Evolutionary conservation across 805 yeast genomes (phyloP).

Genomic region (Sungouiozyma intestinalis): DNA sequence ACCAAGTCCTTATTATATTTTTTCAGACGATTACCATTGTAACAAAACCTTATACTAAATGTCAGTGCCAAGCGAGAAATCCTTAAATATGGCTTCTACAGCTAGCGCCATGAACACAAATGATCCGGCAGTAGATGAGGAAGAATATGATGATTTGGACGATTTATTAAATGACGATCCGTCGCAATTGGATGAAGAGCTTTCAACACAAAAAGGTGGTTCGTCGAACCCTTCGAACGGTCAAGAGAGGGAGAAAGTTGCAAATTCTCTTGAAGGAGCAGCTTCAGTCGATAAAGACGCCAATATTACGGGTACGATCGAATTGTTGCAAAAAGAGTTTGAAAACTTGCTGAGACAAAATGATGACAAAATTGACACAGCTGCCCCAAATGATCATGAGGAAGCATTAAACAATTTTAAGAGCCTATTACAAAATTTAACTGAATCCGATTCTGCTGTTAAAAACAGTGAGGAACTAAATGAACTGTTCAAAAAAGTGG

Average conservation of each 20-base stretch:
- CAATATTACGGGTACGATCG: slow-evolving; percentile 27
- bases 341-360: slow-evolving; percentile 15
- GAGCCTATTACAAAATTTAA: slow-evolving; percentile 17
- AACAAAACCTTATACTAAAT: no score
- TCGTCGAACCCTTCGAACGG: slow-evolving; percentile 40
- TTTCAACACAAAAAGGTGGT: slow-evolving; percentile 6
- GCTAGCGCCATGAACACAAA: not conserved
- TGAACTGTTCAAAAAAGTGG: slow-evolving; percentile 38
- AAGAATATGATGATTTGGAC: slow-evolving; percentile 66
- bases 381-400: not conserved
- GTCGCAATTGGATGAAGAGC: slow-evolving; percentile 5
- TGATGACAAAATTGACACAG: slow-evolving; percentile 9
- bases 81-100: no score
- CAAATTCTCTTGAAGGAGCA: slow-evolving; percentile 6
- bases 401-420: slow-evolving; percentile 20
- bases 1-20: no score
- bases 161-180: slow-evolving; percentile 68
- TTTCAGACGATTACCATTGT: no score
- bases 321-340: slow-evolving; percentile 20
- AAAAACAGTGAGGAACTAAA: slow-evolving; percentile 32
- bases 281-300: slow-evolving; percentile 13
- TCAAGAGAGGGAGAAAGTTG: slow-evolving; percentile 5
- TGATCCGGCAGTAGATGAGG: slow-evolving; percentile 13
- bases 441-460: slow-evolving; percentile 2
- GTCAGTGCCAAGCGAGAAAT: no score